Evolutionary conservation across 441 rosid species (phyloP), one percentile per base, ranked within the genome.

Genomic region (Croton laevigatus): DNA sequence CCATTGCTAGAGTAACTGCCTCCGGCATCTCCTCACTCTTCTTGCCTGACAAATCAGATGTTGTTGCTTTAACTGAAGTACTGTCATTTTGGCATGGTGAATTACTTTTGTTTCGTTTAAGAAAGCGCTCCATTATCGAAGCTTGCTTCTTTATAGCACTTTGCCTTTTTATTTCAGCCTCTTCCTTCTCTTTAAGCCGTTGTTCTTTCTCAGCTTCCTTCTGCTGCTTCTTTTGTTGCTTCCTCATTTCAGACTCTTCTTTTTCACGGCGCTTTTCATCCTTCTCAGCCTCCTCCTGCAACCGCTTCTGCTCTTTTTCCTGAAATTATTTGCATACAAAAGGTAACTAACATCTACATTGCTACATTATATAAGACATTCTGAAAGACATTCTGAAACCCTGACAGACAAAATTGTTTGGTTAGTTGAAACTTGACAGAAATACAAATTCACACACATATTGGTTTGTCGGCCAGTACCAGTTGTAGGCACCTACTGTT

Each of bases 101-200:
- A 72, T 13, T 71, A 59, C 73, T 81, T 84, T 85, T 92, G 62
- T 78, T 78, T 73, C 80, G 83, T 76, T 86, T 91, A 38, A 91
- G 91, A 76, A 94, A 92, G 36, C 86, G 82, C 66, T 95, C 96
- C 99, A 94, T 90, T 23, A 92, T 75, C 27, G 94, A 92, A 70
- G 96, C 99, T 75, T 94, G 98, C 84, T 85, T 91, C 77, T 86
- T 81, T 44, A 91, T 71, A 37, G 85, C 79, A 74, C 65, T 82
- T 73, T 79, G 83, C 82, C 71, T 88, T 84, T 87, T 92, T 54
- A 81, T 53, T 80, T 89, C 89, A 65, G 89, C 82, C 69, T 86
- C 88, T 82, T 91, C 98, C 81, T 79, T 95, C 84, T 86, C 89
- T 49, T 73, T 79, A 42, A 90, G 89, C 19, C 84, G 84, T 66